Evolutionary conservation across 2,329 filamentous ascomycete species (phyloP).

Genomic region (Diaporthe eres): DNA sequence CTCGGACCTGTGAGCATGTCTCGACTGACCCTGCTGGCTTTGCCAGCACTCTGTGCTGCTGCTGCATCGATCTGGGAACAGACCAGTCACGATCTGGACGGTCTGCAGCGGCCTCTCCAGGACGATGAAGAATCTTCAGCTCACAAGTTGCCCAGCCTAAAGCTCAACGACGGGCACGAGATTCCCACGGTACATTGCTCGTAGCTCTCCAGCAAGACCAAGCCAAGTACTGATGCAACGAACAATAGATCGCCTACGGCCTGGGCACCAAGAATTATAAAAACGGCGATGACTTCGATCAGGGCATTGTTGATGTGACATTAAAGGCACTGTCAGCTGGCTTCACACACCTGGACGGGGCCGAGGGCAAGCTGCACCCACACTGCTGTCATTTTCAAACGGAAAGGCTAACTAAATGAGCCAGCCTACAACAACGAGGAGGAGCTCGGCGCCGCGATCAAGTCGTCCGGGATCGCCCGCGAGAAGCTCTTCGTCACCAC

Average conservation of each 20-base stretch:
- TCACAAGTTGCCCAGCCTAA: slow-evolving; percentile 37
- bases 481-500: slow-evolving; percentile 40
- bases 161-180: slow-evolving; percentile 30
- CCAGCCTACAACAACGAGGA: slow-evolving; percentile 39
- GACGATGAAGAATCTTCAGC: neutral
- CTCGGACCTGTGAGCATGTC: neutral
- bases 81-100: neutral
- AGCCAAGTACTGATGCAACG: neutral
- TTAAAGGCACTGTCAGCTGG: slow-evolving; percentile 35
- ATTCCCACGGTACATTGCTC: slow-evolving; percentile 33
- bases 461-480: slow-evolving; percentile 23
- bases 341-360: slow-evolving; percentile 41
- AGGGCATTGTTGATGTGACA: slow-evolving; percentile 35
- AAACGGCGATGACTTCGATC: slow-evolving; percentile 34
- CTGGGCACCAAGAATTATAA: slow-evolving; percentile 37
- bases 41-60: slow-evolving; percentile 27
- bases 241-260: slow-evolving; percentile 36
- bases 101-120: slow-evolving; percentile 32
- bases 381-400: neutral
- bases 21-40: slow-evolving; percentile 11
- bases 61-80: slow-evolving; percentile 24
- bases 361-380: slow-evolving; percentile 30
- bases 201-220: neutral
- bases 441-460: slow-evolving; percentile 40
- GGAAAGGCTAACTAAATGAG: neutral